phyloP scores from a whole-genome alignment of 306 rosid genomes.

The Glycine soja region DNA sequence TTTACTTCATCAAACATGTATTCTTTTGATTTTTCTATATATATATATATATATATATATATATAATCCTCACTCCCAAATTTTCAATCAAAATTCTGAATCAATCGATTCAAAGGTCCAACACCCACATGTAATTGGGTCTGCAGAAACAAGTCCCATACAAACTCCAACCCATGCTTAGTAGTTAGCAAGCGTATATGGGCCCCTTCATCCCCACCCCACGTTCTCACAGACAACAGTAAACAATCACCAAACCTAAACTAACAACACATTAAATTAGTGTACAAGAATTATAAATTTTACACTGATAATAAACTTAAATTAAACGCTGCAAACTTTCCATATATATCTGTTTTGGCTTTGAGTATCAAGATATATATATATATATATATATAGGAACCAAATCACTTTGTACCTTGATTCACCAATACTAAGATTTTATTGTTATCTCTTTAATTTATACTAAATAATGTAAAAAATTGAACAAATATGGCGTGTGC shows the following conservation, averaged over 20 bases:
- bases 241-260: conserved; percentile 4
- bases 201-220: conserved; percentile 15
- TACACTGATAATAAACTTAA: background rate
- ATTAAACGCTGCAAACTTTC: background rate
- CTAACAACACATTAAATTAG: background rate
- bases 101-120: background rate
- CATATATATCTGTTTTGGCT: background rate
- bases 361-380: background rate
- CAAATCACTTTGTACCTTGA: background rate
- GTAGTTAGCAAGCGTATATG: conserved; percentile 8
- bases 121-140: conserved; percentile 19
- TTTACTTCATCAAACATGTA: background rate
- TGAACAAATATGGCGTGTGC: background rate
- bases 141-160: conserved; percentile 1
- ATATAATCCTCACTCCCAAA: background rate
- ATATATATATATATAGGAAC: background rate
- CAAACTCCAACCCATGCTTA: background rate
- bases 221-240: background rate
- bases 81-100: background rate
- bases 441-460: too few species aligned
- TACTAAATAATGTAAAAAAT: too few species aligned
- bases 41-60: background rate
- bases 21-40: background rate
- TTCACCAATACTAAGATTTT: too few species aligned
- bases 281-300: background rate